phyloP scores from a whole-genome alignment of 2,329 filamentous ascomycete genomes.

The Orbilia brochopaga region DNA sequence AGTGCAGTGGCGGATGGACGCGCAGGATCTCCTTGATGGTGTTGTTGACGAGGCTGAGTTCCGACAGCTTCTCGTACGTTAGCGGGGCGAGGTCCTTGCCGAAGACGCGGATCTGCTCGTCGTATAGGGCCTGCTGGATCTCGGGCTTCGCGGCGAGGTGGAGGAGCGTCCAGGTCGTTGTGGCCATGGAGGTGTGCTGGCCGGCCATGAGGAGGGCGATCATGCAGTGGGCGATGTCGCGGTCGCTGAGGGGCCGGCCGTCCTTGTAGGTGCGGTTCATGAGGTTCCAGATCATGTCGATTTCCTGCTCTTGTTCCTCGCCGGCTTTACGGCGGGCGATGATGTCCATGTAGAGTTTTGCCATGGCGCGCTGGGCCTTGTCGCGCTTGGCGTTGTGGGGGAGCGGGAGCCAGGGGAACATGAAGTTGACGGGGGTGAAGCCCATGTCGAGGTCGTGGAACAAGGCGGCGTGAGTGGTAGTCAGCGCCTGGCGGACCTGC shows the following conservation, averaged over 20 bases:
- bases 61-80: constrained; percentile 66
- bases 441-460: constrained; percentile 83
- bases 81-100: constrained; percentile 65
- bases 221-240: constrained; percentile 84
- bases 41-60: constrained; percentile 67
- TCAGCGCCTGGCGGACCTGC: constrained; percentile 74
- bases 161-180: constrained; percentile 78
- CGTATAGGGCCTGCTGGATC: constrained; percentile 71
- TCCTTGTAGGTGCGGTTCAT: constrained; percentile 80
- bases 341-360: constrained; percentile 72
- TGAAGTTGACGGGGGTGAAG: constrained; percentile 81
- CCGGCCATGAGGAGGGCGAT: constrained; percentile 84
- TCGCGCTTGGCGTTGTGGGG: constrained; percentile 77
- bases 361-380: constrained; percentile 72
- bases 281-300: constrained; percentile 79
- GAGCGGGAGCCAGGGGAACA: constrained; percentile 77
- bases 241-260: constrained; percentile 71
- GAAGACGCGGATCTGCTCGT: constrained; percentile 68
- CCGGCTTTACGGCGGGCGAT: constrained; percentile 67
- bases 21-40: constrained; percentile 76
- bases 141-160: constrained; percentile 73
- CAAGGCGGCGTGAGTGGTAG: constrained; percentile 73
- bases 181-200: constrained; percentile 79
- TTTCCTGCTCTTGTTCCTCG: constrained; percentile 61
- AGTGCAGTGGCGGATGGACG: constrained; percentile 74